Conservation (phyloP, 176 grass and related monocot genomes). For the Oryza coarctata region DNA sequence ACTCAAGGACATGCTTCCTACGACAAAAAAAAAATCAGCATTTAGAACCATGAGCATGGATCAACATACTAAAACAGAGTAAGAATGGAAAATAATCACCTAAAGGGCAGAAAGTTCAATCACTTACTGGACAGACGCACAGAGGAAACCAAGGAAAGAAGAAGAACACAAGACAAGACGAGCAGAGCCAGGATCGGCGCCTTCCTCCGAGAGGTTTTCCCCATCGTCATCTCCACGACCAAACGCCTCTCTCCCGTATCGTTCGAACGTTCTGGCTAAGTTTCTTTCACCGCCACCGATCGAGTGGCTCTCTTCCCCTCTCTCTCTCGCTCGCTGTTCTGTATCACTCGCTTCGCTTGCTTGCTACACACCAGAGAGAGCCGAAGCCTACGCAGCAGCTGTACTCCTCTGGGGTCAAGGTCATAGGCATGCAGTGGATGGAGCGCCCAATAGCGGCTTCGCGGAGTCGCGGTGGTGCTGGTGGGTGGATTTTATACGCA, state of each 20-base stretch:
- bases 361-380: neutral
- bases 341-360: neutral
- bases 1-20: slow-evolving; percentile 55
- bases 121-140: slow-evolving; percentile 67
- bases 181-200: slow-evolving; percentile 32
- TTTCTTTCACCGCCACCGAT: neutral
- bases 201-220: slow-evolving; percentile 6
- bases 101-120: neutral
- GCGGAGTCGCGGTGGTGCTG: neutral
- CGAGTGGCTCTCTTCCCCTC: neutral
- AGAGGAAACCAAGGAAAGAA: slow-evolving; percentile 46
- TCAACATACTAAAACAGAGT: neutral
- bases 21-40: neutral
- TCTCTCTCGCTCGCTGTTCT: neutral
- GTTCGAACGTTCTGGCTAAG: neutral
- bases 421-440: slow-evolving; percentile 14
- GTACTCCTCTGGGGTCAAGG: neutral
- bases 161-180: slow-evolving; percentile 40
- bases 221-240: neutral
- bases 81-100: neutral
- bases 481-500: slow-evolving; percentile 41
- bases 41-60: neutral
- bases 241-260: neutral
- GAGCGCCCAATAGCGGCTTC: slow-evolving; percentile 2
- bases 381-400: neutral